Evolutionary conservation across 2,329 filamentous ascomycete genomes (phyloP), one percentile per base, ranked within the genome.

Genomic region (Sclerotinia spermophila): DNA sequence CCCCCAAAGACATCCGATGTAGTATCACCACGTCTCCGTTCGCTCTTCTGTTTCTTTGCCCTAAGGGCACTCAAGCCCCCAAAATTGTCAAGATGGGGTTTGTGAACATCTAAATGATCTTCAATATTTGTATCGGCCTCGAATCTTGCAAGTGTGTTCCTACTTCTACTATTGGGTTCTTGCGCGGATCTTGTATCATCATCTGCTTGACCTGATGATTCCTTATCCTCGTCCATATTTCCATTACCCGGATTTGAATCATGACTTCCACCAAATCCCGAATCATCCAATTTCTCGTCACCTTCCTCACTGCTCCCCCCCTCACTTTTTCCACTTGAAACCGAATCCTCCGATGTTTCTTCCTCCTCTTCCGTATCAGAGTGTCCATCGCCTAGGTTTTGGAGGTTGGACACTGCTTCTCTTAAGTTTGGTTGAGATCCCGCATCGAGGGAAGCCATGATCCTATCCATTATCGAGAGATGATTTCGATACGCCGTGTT

Each of bases 211-310:
- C 17, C 48, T 17, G 24, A 6, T 53, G 13, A 17, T 17, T 53
- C 1, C 27, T 3, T 27, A 30, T 27, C n/a, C 8, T 17, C n/a
- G 0, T 17, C 2, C 0, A 13, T 3, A 27, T 27, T 53, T 15
- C 6, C n/a, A 53, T 17, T 17, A 30, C 45, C 45, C n/a, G 45
- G 1, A 24, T n/a, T 48, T 13, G 3, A n/a, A 48, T n/a, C 45
- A n/a, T 13, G 24, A 48, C n/a, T 30, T 6, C 48, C n/a, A n/a
- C 13, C n/a, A 53, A 5, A 30, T 30, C 48, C 48, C 13, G 48
- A 53, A 27, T 27, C 3, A 3, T 53, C 17, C n/a, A n/a, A 27
- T 17, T n/a, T 17, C 48, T 53, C 48, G 48, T 53, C 48, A n/a
- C 13, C 7, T 53, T 53, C 24, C 48, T 53, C 48, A 17, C 6